Evolutionary conservation across 495 filamentous ascomycete genomes (phyloP), one percentile per base, ranked within the genome.

Genomic region (Jackrogersella minutella): DNA sequence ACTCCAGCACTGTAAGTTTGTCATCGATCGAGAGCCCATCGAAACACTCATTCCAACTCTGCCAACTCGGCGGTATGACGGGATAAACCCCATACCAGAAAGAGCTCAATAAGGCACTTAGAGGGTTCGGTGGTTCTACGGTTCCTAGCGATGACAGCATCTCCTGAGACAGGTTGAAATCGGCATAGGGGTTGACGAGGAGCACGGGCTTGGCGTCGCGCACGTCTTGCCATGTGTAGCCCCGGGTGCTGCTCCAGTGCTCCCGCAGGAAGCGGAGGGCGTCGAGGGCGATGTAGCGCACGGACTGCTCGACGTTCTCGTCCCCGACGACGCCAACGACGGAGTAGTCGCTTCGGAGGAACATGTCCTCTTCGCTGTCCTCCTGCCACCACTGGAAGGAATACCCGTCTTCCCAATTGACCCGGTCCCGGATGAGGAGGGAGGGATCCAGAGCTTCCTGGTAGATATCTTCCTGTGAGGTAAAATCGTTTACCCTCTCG

Each of bases 361-460:
- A 62, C n/a, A n/a, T n/a, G 4, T 54, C 14, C 0, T 44, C 44
- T 10, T 5, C 28, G 3, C 16, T 34, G 4, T 34, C 39, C 11
- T 22, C 26, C n/a, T 24, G 1, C 37, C 30, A 54, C 58, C 58
- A 60, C 33, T 34, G n/a, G n/a, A n/a, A n/a, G n/a, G n/a, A n/a
- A n/a, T n/a, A n/a, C n/a, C n/a, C n/a, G n/a, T n/a, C n/a, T n/a
- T n/a, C n/a, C n/a, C n/a, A n/a, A n/a, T n/a, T n/a, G n/a, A n/a
- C n/a, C n/a, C n/a, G n/a, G n/a, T 30, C 30, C 22, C 10, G 4
- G 22, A 41, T 26, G 19, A 17, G 9, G 49, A 21, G 21, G 4
- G 10, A 7, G 5, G 22, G 21, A 19, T 52, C 30, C 5, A 16
- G 2, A 13, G 49, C 49, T 9, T 31, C n/a, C 2, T 24, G 17